phyloP scores from a whole-genome alignment of 495 filamentous ascomycete genomes.

The Talaromyces trachyspermus region DNA sequence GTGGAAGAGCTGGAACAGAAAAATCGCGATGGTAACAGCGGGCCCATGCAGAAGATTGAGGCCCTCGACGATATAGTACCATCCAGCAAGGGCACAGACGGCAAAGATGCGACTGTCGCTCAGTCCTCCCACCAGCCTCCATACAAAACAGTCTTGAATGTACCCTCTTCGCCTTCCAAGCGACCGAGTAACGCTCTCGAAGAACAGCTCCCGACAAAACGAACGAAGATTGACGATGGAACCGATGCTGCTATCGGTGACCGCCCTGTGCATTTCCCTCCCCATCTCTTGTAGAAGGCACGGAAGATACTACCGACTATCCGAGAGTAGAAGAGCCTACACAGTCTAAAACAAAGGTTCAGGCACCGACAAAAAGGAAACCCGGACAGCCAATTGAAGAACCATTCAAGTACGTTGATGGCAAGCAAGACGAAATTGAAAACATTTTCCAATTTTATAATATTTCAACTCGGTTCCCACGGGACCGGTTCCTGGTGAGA shows the following conservation, averaged over 20 bases:
- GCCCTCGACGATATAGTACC: constrained; percentile 40
- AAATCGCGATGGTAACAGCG: constrained; percentile 31
- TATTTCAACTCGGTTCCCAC: constrained; percentile 73
- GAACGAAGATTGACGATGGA: constrained; percentile 39
- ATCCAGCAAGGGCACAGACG: constrained; percentile 26
- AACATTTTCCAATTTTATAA: constrained; percentile 75
- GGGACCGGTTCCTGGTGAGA: constrained; percentile 88
- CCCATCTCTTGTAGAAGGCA: constrained; percentile 30
- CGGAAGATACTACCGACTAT: constrained; percentile 25
- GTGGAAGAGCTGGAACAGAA: constrained; percentile 46
- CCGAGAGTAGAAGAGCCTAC: constrained; percentile 16
- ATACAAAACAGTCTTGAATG: constrained; percentile 29
- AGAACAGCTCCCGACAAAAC: constrained; percentile 38
- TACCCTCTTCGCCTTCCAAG: constrained; percentile 24
- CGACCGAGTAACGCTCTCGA: constrained; percentile 35
- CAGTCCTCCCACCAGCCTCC: constrained; percentile 33
- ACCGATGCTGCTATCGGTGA: constrained; percentile 39
- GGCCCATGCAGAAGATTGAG: constrained; percentile 42
- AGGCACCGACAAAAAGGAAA: constrained; percentile 30
- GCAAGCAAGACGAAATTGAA: constrained; percentile 64
- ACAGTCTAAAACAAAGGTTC: constrained; percentile 21
- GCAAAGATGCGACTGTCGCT: constrained; percentile 39
- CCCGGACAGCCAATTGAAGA: constrained; percentile 62
- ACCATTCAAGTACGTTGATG: constrained; percentile 79
- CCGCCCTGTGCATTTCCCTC: constrained; percentile 42